phyloP scores from a whole-genome alignment of 257 asterid species.

The Nicotiana sylvestris region DNA sequence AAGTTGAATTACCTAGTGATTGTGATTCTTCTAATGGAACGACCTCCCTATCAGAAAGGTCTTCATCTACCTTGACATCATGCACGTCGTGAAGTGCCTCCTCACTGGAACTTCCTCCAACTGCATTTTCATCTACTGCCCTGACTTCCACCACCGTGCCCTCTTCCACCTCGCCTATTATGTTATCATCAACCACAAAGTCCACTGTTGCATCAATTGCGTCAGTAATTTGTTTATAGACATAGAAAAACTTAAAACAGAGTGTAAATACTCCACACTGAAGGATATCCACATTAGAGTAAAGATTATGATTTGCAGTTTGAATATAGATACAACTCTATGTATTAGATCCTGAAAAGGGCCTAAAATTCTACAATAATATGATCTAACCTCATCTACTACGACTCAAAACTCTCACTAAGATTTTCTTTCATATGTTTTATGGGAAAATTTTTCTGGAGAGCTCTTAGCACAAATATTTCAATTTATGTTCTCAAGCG shows the following conservation, averaged over 20 bases:
- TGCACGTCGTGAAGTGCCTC: constrained; percentile 50
- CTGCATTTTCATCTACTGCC: constrained; percentile 45
- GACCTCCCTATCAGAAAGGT: constrained; percentile 53
- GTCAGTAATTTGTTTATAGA: not conserved
- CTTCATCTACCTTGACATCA: constrained; percentile 63
- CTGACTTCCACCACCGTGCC: constrained; percentile 51
- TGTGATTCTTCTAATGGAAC: constrained; percentile 56
- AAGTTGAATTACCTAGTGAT: constrained; percentile 38
- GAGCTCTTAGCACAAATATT: too few relatives aligned
- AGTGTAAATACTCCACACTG: not conserved
- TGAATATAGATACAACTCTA: not conserved
- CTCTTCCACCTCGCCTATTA: constrained; percentile 71
- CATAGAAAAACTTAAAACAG: not conserved
- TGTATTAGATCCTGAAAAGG: too few relatives aligned
- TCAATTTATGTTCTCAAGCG: too few relatives aligned
- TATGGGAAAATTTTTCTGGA: too few relatives aligned
- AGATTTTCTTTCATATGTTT: too few relatives aligned
- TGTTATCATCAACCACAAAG: constrained; percentile 70
- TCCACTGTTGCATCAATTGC: constrained; percentile 43
- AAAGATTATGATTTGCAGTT: not conserved
- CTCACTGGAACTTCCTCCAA: constrained; percentile 55
- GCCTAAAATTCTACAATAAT: too few relatives aligned
- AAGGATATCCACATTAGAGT: not conserved
- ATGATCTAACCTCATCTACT: too few relatives aligned
- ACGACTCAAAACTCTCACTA: too few relatives aligned